These are phyloP conservation scores for Malus sylvestris DNA, from an alignment of 306 rosid genomes.

Conservation along the genomic window DNA sequence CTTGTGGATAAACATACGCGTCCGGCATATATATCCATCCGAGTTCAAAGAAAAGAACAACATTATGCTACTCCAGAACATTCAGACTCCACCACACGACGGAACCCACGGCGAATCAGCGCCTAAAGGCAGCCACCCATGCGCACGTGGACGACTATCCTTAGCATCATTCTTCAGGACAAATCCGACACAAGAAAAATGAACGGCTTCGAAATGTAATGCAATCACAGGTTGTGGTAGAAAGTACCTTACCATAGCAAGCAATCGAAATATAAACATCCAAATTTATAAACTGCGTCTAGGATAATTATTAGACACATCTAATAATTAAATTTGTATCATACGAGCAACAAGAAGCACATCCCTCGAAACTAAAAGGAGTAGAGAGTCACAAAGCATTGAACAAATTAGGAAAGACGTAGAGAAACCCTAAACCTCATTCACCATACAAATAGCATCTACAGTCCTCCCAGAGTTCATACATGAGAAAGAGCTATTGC, in stretches of 20 bases:
- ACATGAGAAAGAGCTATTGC: constrained; percentile 29
- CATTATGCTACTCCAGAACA: background rate
- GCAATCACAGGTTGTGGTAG: background rate
- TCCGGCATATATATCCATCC: background rate
- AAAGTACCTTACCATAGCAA: background rate
- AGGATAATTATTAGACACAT: background rate
- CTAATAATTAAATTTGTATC: background rate
- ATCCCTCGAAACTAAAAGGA: constrained; percentile 17
- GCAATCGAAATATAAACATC: background rate
- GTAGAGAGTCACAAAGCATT: constrained; percentile 20
- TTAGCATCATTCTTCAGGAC: background rate
- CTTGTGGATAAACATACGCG: background rate
- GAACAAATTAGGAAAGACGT: constrained; percentile 24
- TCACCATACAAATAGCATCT: constrained; percentile 39
- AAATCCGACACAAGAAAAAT: background rate
- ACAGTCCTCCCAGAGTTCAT: constrained; percentile 28
- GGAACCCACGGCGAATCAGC: background rate
- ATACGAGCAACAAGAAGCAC: constrained; percentile 3
- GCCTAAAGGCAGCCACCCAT: background rate
- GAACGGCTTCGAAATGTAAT: background rate
- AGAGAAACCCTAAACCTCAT: constrained; percentile 27
- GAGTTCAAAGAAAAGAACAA: background rate
- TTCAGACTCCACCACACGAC: background rate
- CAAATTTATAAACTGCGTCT: background rate
- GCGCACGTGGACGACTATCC: background rate